Conservation (phyloP, 2,329 filamentous ascomycete genomes). For the Colletotrichum orchidophilum region DNA sequence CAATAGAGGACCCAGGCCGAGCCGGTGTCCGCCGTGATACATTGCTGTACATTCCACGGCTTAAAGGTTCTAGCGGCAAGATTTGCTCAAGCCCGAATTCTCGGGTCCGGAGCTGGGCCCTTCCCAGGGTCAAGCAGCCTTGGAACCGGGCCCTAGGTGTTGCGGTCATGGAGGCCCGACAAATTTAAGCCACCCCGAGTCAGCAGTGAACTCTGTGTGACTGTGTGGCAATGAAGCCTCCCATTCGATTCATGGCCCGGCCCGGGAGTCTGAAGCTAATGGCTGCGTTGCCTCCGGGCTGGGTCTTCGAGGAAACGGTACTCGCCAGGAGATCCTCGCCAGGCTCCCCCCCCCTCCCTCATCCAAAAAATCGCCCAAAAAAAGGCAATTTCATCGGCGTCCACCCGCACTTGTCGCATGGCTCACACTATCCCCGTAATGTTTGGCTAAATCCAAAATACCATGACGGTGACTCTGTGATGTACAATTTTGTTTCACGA, state of each 20-base stretch:
- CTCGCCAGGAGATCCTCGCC: neutral
- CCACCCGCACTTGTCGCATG: neutral
- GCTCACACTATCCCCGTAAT: neutral
- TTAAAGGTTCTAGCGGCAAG: neutral
- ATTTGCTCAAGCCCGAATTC: neutral
- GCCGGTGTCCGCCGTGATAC: neutral
- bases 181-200: constrained; percentile 8
- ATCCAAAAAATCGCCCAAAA: neutral
- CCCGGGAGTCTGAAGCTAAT: constrained; percentile 8
- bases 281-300: neutral
- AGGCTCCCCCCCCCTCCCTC: neutral
- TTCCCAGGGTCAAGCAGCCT: neutral
- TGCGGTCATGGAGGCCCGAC: neutral
- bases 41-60: neutral
- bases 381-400: neutral
- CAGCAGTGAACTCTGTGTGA: neutral
- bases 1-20: neutral
- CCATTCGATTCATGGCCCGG: constrained; percentile 11
- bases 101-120: neutral
- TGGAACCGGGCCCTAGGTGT: neutral
- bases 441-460: neutral
- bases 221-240: too few relatives aligned
- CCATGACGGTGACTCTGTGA: neutral
- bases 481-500: neutral
- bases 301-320: neutral